Percentiles rank a stretch among this genome's conserved stretches.
Evolutionary conservation across 345 rosid species (phyloP).

Genomic region (Citrus reticulata): DNA sequence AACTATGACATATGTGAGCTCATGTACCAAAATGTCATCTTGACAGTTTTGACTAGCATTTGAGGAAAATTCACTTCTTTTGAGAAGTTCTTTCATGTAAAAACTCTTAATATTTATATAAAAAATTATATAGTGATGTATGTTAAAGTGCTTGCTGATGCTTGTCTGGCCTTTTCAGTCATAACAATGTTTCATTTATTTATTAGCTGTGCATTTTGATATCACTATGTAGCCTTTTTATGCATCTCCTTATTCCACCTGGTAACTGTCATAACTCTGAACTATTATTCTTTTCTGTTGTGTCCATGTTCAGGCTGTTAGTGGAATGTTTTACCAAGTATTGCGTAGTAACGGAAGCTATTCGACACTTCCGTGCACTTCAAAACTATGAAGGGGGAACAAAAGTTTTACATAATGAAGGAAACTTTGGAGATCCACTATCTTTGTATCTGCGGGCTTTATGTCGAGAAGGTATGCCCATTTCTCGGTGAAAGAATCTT

Average conservation of each 20-base stretch:
- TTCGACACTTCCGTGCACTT: constrained; percentile 93
- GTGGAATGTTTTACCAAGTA: constrained; percentile 96
- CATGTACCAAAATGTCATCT: neutral
- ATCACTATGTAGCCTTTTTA: neutral
- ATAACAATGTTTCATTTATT: neutral
- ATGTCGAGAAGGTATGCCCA: constrained; percentile 83
- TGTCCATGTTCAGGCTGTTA: constrained; percentile 60
- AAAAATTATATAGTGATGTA: neutral
- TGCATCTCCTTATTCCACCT: neutral
- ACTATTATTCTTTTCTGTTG: neutral
- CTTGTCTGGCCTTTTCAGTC: neutral
- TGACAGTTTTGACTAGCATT: neutral
- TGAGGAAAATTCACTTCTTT: neutral
- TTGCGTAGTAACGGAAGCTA: constrained; percentile 78
- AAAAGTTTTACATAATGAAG: constrained; percentile 56
- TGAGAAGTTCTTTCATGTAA: too few species aligned
- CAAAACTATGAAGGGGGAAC: constrained; percentile 83
- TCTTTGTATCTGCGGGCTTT: constrained; percentile 93
- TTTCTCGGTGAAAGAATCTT: neutral
- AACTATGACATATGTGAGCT: neutral
- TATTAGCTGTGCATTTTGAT: neutral
- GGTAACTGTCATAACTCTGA: neutral
- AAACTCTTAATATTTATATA: too few species aligned
- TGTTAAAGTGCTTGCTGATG: neutral
- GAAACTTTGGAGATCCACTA: constrained; percentile 90